Conservation (phyloP, 176 grass and related monocot species). For the Poa pratensis region DNA sequence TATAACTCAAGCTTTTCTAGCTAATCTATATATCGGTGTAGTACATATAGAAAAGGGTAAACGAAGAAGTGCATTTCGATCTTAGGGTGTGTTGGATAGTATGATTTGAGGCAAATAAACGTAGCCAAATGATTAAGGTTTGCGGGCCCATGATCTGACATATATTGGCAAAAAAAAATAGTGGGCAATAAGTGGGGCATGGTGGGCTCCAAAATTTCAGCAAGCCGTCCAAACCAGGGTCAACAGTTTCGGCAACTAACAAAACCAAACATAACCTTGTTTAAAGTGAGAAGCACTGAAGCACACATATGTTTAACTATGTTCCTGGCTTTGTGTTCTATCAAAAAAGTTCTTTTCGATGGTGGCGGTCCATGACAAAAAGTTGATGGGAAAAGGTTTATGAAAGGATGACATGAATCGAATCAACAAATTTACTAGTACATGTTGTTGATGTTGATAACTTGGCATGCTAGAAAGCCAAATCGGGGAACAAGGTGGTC, state of each 20-base stretch:
- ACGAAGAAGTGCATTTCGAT: neutral
- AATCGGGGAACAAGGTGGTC: neutral
- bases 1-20: neutral
- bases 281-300: neutral
- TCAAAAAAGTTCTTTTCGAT: neutral
- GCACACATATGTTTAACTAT: neutral
- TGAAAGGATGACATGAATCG: neutral
- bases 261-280: neutral
- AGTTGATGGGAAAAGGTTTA: neutral
- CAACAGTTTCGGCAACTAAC: neutral
- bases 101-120: neutral
- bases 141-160: neutral
- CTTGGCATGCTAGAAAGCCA: neutral
- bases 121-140: neutral
- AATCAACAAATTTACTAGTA: neutral
- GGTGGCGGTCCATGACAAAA: neutral
- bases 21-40: slow-evolving; percentile 1
- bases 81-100: neutral
- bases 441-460: slow-evolving; percentile 16
- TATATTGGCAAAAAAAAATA: neutral
- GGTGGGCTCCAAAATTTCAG: neutral
- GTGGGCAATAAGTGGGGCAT: neutral
- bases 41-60: neutral
- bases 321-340: neutral
- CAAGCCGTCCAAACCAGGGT: neutral